Evolutionary conservation across 805 yeast genomes (phyloP).

Genomic region (Huiozyma naganishii): DNA sequence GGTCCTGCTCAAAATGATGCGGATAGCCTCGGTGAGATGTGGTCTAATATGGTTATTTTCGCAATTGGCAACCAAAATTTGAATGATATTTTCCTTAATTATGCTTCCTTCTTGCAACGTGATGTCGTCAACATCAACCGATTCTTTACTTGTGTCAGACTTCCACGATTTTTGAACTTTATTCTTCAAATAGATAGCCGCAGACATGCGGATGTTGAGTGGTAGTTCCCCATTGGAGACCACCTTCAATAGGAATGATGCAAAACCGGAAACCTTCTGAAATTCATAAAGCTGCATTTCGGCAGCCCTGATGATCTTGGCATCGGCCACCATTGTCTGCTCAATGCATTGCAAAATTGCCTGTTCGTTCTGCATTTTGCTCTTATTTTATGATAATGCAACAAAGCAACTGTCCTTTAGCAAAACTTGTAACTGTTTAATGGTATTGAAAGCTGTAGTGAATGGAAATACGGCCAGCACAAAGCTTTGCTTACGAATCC

Average conservation of each 20-base stretch:
- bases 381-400: neutral
- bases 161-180: slow-evolving; percentile 48
- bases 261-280: slow-evolving; percentile 49
- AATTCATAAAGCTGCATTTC: slow-evolving; percentile 40
- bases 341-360: slow-evolving; percentile 40
- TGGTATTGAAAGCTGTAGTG: too few species aligned
- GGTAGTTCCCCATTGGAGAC: slow-evolving; percentile 36
- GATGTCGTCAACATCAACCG: slow-evolving; percentile 21
- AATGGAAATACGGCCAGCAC: too few species aligned
- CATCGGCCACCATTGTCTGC: slow-evolving; percentile 44
- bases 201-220: slow-evolving; percentile 40
- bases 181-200: slow-evolving; percentile 63
- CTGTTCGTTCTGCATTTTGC: slow-evolving; percentile 33
- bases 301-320: slow-evolving; percentile 39
- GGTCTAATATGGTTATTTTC: slow-evolving; percentile 37
- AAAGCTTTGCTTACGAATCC: too few species aligned
- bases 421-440: too few species aligned
- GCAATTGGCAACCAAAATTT: slow-evolving; percentile 37
- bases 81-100: slow-evolving; percentile 44
- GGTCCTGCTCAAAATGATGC: slow-evolving; percentile 40
- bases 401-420: too few species aligned
- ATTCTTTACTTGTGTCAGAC: slow-evolving; percentile 35
- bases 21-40: slow-evolving; percentile 48
- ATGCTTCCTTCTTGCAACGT: slow-evolving; percentile 40
- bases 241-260: slow-evolving; percentile 41